Evolutionary conservation across 352 stramenopile species (phyloP).

Genomic region (Pythium vanterpoolii): DNA sequence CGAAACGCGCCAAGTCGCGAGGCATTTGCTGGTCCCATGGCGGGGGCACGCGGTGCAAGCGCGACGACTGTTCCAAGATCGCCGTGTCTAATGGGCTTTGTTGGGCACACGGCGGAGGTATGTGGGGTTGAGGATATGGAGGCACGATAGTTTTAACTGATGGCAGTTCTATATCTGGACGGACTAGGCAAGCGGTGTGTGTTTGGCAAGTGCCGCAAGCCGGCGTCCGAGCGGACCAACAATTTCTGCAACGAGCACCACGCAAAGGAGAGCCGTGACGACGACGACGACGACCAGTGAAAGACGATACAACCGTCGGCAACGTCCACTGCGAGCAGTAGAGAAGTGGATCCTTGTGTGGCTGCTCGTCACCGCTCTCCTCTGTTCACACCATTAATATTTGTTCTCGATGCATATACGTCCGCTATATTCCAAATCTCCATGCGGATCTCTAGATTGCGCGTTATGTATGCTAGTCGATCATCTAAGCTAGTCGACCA

Average conservation of each 20-base stretch:
- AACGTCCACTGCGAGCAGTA: not conserved
- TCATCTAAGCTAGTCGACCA: not conserved
- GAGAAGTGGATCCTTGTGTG: too few species aligned
- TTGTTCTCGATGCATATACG: too few species aligned
- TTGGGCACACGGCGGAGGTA: constrained; percentile 32
- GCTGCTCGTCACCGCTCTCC: too few species aligned
- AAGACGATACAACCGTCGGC: not conserved
- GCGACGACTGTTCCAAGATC: constrained; percentile 31
- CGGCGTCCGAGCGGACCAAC: constrained; percentile 25
- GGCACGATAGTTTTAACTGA: not conserved
- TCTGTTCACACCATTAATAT: not conserved
- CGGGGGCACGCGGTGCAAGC: constrained; percentile 26
- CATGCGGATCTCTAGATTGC: not conserved
- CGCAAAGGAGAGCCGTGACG: not conserved
- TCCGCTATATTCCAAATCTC: too few species aligned
- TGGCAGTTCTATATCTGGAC: not conserved
- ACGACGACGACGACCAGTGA: not conserved
- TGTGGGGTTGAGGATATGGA: not conserved
- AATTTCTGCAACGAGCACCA: constrained; percentile 28
- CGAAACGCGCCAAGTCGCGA: constrained; percentile 24
- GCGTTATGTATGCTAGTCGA: not conserved
- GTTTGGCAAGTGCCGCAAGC: constrained; percentile 22
- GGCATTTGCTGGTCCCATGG: constrained; percentile 31
- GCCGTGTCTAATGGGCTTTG: constrained; percentile 35
- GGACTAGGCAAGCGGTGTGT: constrained; percentile 24